These are phyloP conservation scores for Sporobolus alterniflorus DNA, from an alignment of 202 grass and related monocot species.

Conservation along the genomic window DNA sequence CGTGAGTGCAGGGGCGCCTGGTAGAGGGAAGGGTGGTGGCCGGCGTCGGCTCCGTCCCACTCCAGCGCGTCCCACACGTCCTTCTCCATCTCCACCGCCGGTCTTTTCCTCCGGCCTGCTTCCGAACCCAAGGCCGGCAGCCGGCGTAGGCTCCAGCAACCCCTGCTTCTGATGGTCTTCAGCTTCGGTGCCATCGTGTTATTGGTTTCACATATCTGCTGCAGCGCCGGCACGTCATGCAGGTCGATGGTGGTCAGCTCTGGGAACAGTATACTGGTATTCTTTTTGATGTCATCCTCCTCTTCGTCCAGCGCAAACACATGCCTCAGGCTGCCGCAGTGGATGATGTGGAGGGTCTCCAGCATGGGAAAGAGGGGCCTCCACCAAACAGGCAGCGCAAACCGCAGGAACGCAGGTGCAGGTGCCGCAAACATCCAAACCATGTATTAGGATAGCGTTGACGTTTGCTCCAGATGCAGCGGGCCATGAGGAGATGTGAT, in stretches of 20 bases:
- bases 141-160: not conserved
- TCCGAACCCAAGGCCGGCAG: not conserved
- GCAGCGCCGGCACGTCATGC: not conserved
- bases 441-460: accelerated
- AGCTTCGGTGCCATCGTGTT: not conserved
- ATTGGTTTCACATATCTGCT: not conserved
- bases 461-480: not conserved
- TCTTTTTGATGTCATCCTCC: not conserved
- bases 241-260: constrained; percentile 22
- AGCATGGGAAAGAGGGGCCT: not conserved
- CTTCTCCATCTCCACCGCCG: constrained; percentile 2
- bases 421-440: not conserved
- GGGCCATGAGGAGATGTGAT: not conserved
- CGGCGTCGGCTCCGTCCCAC: not conserved
- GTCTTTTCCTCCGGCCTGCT: not conserved
- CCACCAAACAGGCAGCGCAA: not conserved
- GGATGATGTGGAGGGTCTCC: constrained; percentile 27
- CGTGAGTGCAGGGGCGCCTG: not conserved
- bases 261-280: not conserved
- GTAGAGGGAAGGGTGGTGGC: constrained; percentile 13
- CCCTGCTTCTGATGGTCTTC: not conserved
- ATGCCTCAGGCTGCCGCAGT: not conserved
- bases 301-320: not conserved
- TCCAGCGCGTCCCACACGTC: constrained; percentile 29
- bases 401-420: not conserved